Percentiles rank a stretch among this genome's conserved stretches.
These are phyloP conservation scores for Phytophthora cactorum DNA, from an alignment of 352 stramenopile genomes.

Conservation along the genomic window DNA sequence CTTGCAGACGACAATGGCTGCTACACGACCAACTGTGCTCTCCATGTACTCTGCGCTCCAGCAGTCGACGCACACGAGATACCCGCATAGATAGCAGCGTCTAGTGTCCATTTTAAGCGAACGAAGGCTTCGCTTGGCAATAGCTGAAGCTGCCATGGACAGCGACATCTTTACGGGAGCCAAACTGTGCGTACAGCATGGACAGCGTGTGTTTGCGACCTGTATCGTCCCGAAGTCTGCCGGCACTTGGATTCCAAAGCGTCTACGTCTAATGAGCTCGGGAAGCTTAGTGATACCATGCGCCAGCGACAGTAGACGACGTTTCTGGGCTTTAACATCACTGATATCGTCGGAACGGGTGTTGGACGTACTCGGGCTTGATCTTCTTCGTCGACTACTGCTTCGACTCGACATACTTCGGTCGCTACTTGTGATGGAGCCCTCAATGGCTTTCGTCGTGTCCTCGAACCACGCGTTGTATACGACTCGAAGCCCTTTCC, in stretches of 20 bases:
- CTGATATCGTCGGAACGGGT: conserved; percentile 1
- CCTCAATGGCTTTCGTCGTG: neutral
- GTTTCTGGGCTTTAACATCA: conserved; percentile 32
- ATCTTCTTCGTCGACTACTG: conserved; percentile 15
- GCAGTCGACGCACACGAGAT: conserved; percentile 34
- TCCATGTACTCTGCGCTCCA: conserved; percentile 38
- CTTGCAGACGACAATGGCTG: conserved; percentile 32
- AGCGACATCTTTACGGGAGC: conserved; percentile 31
- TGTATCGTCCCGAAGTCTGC: conserved; percentile 20
- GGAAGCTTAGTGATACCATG: conserved; percentile 31
- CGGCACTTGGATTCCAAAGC: conserved; percentile 33
- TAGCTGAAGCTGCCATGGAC: conserved; percentile 18
- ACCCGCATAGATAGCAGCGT: conserved; percentile 35
- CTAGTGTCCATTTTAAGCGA: conserved; percentile 29
- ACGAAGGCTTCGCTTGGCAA: conserved; percentile 18
- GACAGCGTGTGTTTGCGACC: conserved; percentile 25
- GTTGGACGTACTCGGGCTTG: conserved; percentile 4
- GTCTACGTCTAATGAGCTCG: conserved; percentile 26
- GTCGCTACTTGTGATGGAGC: neutral
- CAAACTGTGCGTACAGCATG: conserved; percentile 39
- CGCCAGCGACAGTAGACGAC: conserved; percentile 25
- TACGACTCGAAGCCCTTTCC: conserved; percentile 41
- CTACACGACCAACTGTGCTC: conserved; percentile 21
- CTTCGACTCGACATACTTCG: conserved; percentile 24
- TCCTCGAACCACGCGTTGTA: conserved; percentile 47